Evolutionary conservation across 371 early-diverging fungal species (phyloP), one percentile per base, ranked within the genome.

Genomic region (Mucor saturninus): DNA sequence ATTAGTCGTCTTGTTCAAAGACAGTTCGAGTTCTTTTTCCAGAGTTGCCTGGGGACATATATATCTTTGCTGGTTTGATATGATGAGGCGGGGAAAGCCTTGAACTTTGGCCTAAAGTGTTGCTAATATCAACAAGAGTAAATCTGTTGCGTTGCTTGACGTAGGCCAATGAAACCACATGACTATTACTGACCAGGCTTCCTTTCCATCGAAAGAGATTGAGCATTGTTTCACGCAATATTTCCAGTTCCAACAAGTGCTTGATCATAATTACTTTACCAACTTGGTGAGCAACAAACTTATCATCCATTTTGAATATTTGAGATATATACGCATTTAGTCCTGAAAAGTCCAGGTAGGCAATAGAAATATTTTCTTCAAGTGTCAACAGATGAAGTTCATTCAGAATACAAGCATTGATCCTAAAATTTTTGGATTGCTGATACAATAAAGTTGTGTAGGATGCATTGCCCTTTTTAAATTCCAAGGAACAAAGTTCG

Each of bases 201-300:
- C 28, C 40, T 54, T 54, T 62, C 62, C 62, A 62, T 54, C 48
- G 40, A 62, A 54, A 62, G 11, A 62, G 62, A 62, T 46, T 62
- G 8, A 39, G 8, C 2, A 39, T 39, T 10, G 11, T 39, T 39
- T 39, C 13, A 10, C 40, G 8, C 13, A 39, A 39, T 10, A 48
- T 54, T 32, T 54, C 55, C 4, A 62, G 46, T 35, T 62, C 54
- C 55, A 62, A 55, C 62, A 62, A 48, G 48, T 8, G 46, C 55
- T 62, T 54, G 62, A 54, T 62, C 29, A 54, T 8, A 45, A n/a
- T 13, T 28, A 62, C 7, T 39, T 55, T 56, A 55, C 56, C 62
- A 55, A 54, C 62, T 62, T 49, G 39, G 49, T 62, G 62, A 55
- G 56, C 39, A 54, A 62, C 38, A 46, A 26, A 62, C 29, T 49